Evolutionary conservation across 805 yeast genomes (phyloP).

Genomic region (Zygoascus flipseniorum): DNA sequence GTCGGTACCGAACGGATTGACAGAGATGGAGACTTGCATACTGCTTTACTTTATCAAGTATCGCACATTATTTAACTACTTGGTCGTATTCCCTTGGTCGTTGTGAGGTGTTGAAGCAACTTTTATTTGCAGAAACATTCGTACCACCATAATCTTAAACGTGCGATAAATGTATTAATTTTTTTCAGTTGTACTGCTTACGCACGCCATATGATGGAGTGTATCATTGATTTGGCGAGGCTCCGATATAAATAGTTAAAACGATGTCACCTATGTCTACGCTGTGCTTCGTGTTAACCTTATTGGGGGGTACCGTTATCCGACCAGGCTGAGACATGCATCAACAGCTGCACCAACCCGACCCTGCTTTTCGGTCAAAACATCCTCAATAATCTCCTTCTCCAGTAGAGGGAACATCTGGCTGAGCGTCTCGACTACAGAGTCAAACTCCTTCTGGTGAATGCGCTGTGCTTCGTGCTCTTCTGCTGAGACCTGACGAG

Average conservation of each 20-base stretch:
- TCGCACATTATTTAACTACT: too few relatives aligned
- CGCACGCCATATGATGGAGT: too few relatives aligned
- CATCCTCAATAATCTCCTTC: slow-evolving; percentile 57
- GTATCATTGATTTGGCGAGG: too few relatives aligned
- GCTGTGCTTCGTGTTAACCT: not conserved
- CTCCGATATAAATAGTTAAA: not conserved
- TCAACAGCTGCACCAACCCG: slow-evolving; percentile 70
- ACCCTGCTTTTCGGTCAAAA: slow-evolving; percentile 56
- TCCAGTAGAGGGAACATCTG: slow-evolving; percentile 76
- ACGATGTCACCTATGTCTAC: not conserved
- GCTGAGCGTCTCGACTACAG: slow-evolving; percentile 41
- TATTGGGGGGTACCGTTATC: not conserved
- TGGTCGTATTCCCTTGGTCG: too few relatives aligned
- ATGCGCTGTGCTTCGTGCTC: slow-evolving; percentile 32
- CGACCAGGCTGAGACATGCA: slow-evolving; percentile 35
- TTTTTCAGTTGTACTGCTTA: too few relatives aligned
- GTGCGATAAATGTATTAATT: too few relatives aligned
- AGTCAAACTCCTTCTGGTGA: slow-evolving; percentile 36
- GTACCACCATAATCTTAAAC: too few relatives aligned
- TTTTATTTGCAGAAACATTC: too few relatives aligned
- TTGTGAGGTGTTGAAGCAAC: too few relatives aligned
- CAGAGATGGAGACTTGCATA: not conserved
- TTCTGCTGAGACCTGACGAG: slow-evolving; percentile 31
- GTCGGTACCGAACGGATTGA: not conserved
- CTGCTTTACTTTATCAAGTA: too few relatives aligned